Conservation (phyloP, 768 basidiomycete genomes). For the Chalciporus chontae region DNA sequence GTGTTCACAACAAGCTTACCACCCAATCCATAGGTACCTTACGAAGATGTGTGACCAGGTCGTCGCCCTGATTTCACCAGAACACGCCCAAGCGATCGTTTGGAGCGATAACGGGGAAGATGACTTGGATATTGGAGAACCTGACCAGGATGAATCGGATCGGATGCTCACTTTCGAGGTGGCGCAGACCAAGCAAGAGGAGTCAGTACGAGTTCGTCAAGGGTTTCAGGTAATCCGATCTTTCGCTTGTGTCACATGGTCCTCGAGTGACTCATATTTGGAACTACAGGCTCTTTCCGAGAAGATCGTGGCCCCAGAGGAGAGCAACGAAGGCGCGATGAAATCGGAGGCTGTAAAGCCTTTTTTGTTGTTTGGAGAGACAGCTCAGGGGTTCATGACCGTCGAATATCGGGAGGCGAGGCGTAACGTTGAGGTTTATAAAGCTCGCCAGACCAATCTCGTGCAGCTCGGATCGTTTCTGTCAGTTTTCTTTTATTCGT, state of each 20-base stretch:
- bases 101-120: conserved; percentile 36
- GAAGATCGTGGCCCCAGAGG: conserved; percentile 9
- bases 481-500: conserved; percentile 10
- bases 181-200: conserved; percentile 51
- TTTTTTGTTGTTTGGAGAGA: conserved; percentile 38
- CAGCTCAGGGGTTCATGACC: conserved; percentile 38
- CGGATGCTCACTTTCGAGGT: conserved; percentile 54
- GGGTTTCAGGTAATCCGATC: conserved; percentile 43
- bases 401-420: conserved; percentile 20
- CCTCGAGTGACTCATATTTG: neutral
- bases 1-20: neutral
- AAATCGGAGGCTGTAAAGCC: conserved; percentile 18
- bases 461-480: conserved; percentile 17
- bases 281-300: conserved; percentile 9
- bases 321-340: conserved; percentile 2
- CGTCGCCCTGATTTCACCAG: conserved; percentile 45
- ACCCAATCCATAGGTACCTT: conserved; percentile 37
- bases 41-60: conserved; percentile 58
- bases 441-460: neutral
- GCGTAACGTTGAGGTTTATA: neutral
- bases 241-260: neutral
- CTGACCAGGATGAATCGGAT: conserved; percentile 41
- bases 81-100: conserved; percentile 43
- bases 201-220: conserved; percentile 38
- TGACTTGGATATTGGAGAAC: conserved; percentile 17